Conservation (phyloP, 345 rosid genomes). For the Jatropha curcas region DNA sequence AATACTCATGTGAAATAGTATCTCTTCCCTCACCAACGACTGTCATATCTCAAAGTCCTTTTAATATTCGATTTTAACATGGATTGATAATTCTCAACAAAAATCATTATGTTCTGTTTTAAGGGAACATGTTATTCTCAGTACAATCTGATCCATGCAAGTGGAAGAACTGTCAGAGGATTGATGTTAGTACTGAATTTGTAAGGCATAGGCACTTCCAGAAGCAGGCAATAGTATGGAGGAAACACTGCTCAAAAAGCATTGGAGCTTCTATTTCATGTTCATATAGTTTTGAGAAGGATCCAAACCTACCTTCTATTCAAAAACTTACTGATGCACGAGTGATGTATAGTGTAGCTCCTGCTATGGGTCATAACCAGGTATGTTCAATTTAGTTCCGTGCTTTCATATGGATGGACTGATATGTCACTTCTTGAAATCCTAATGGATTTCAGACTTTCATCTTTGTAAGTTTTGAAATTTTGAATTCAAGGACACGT, state of each 20-base stretch:
- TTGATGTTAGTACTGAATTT: slow-evolving; percentile 5
- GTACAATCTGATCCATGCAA: slow-evolving; percentile 11
- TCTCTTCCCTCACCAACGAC: too few species aligned
- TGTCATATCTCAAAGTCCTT: too few species aligned
- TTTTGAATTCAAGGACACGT: background rate
- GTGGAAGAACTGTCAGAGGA: background rate
- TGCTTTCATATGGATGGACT: background rate
- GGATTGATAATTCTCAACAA: too few species aligned
- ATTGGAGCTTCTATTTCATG: slow-evolving; percentile 33
- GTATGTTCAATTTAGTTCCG: slow-evolving; percentile 25
- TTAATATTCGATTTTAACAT: background rate
- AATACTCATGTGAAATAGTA: too few species aligned
- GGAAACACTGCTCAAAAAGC: slow-evolving; percentile 17
- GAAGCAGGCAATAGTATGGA: slow-evolving; percentile 5
- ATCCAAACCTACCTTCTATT: slow-evolving; percentile 30
- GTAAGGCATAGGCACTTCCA: slow-evolving; percentile 6
- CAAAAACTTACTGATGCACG: slow-evolving; percentile 49
- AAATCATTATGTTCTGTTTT: background rate
- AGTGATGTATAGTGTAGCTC: slow-evolving; percentile 68
- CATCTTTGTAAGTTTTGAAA: background rate
- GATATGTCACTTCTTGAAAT: background rate
- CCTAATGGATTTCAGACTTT: background rate
- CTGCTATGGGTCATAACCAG: slow-evolving; percentile 94
- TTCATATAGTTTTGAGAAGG: slow-evolving; percentile 36
- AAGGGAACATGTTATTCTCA: slow-evolving; percentile 24